Evolutionary conservation across 805 yeast species (phyloP), one percentile per base, ranked within the genome.

Genomic region (Pichia deserticola): DNA sequence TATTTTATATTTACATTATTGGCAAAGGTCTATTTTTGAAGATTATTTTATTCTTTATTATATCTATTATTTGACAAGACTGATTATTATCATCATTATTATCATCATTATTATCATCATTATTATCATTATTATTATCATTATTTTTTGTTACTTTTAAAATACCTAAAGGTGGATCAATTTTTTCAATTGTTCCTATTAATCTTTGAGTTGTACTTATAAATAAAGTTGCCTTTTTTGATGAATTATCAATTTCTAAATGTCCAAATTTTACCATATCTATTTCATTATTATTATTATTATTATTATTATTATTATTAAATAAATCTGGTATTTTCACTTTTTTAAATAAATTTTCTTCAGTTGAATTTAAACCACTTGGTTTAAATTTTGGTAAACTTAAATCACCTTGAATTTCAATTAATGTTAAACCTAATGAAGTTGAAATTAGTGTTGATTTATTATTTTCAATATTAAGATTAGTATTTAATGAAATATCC

Each of bases 321-420:
- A 33, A 30, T n/a, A 55, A 6, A 3, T 47, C 35, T 1, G 67
- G 64, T 0, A 57, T 4, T n/a, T 42, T n/a, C 12, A 68, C 60
- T 42, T 62, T 59, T 7, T 68, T 64, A 51, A 72, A 75, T 47
- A 68, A 64, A 9, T 52, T 53, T 32, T 60, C 61, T 49, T 70
- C 74, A 36, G 64, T 70, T 13, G 64, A 62, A 41, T 68, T 57
- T 25, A 66, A 59, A 6, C 60, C 59, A 2, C 53, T 55, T 7
- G 74, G 72, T 27, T 60, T 58, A 25, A 57, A 58, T 5, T 58
- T 51, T 0, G 83, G 82, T 4, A 81, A 60, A 49, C 79, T 77
- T 38, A 85, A 62, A 36, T 81, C 87, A 9, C 93, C 93, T 60
- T 85, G 93, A 20, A 85, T 84, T 61, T 85, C 93, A 20, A 85